Percentiles rank a stretch among this genome's conserved stretches.
Evolutionary conservation across 2,329 filamentous ascomycete species (phyloP).

Genomic region (Akanthomyces muscarius): DNA sequence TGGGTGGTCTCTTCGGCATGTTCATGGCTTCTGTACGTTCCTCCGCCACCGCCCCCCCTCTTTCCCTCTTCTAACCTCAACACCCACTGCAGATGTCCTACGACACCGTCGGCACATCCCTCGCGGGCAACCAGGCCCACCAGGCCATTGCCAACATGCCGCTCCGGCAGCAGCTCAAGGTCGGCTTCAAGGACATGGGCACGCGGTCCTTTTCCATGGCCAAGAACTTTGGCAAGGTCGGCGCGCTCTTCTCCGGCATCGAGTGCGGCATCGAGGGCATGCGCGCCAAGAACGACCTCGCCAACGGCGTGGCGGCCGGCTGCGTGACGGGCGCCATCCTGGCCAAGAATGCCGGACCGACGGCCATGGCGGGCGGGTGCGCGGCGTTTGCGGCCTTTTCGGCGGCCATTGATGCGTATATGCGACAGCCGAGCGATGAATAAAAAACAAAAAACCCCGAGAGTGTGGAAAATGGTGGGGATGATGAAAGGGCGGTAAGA

Average conservation of each 20-base stretch:
- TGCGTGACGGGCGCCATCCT: slow-evolving; percentile 89
- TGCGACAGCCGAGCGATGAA: slow-evolving; percentile 70
- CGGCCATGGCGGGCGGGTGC: slow-evolving; percentile 83
- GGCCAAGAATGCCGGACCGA: slow-evolving; percentile 81
- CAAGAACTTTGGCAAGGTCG: slow-evolving; percentile 93
- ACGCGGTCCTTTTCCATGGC: slow-evolving; percentile 74
- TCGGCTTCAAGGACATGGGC: slow-evolving; percentile 95
- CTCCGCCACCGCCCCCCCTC: background rate
- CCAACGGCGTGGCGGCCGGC: slow-evolving; percentile 81
- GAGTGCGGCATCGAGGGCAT: slow-evolving; percentile 94
- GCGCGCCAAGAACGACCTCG: slow-evolving; percentile 88
- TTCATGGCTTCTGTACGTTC: slow-evolving; percentile 91
- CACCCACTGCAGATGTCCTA: slow-evolving; percentile 86
- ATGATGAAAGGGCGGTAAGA: background rate
- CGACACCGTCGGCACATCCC: slow-evolving; percentile 76
- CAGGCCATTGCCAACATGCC: slow-evolving; percentile 61
- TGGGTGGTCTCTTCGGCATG: slow-evolving; percentile 89
- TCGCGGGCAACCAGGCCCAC: slow-evolving; percentile 35
- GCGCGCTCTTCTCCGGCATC: slow-evolving; percentile 84
- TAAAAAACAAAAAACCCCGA: slow-evolving; percentile 25
- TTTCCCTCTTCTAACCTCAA: background rate
- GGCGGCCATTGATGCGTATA: slow-evolving; percentile 86
- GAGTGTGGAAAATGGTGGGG: background rate
- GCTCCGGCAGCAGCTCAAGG: slow-evolving; percentile 73
- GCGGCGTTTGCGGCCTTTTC: slow-evolving; percentile 91